These are phyloP conservation scores for Taiozyma sp. DNA, from an alignment of 1,139 yeast species.

Conservation along the genomic window DNA sequence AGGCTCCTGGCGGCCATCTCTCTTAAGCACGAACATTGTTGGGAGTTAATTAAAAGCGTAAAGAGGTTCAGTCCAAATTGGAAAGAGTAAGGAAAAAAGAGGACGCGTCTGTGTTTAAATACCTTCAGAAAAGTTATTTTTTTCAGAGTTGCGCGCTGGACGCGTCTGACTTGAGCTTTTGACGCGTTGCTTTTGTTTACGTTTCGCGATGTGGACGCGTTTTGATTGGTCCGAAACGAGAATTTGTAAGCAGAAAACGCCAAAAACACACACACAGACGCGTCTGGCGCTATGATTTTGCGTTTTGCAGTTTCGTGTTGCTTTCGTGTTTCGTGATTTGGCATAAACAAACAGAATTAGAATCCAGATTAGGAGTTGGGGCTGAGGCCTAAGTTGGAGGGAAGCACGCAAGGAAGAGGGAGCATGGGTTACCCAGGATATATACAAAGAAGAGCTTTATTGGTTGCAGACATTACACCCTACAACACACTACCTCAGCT, in stretches of 20 bases:
- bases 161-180: background rate
- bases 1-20: slow-evolving; percentile 82
- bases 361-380: background rate
- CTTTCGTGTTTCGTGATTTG: slow-evolving; percentile 5
- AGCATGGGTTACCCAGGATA: too few species aligned
- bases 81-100: slow-evolving; percentile 1
- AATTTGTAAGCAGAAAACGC: background rate
- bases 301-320: slow-evolving; percentile 8
- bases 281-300: background rate
- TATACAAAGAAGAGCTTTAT: too few species aligned
- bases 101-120: slow-evolving; percentile 10
- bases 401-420: too few species aligned
- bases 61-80: background rate
- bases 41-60: background rate
- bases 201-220: background rate
- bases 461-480: background rate
- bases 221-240: background rate
- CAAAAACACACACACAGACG: slow-evolving; percentile 2
- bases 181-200: background rate
- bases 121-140: background rate
- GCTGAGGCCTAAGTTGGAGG: background rate
- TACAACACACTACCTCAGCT: too few species aligned
- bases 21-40: slow-evolving; percentile 47
- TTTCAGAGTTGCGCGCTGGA: slow-evolving; percentile 4
- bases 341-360: background rate